A percentile compares a stretch with the other conserved stretches of the same genome.
These are phyloP conservation scores for Viridothelium virens DNA, from an alignment of 495 filamentous ascomycete species.

Conservation along the genomic window DNA sequence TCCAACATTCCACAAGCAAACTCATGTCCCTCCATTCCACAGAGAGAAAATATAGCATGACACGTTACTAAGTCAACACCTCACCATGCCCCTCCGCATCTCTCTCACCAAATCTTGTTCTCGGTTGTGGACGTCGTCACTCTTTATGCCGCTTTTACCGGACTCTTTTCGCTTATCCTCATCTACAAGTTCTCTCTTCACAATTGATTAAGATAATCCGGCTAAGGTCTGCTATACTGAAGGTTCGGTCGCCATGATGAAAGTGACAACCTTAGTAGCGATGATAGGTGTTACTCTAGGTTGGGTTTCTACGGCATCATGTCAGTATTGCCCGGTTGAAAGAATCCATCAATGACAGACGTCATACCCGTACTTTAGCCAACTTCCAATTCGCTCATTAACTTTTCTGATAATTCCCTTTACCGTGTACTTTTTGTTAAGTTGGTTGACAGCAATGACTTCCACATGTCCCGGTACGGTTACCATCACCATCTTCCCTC, in stretches of 20 bases:
- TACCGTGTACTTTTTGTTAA: background rate
- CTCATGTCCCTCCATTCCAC: constrained; percentile 5
- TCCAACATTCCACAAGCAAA: background rate
- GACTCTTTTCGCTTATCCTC: background rate
- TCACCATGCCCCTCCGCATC: background rate
- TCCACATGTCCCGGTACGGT: background rate
- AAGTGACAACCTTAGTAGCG: background rate
- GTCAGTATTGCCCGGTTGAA: background rate
- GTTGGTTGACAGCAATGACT: background rate
- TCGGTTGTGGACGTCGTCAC: background rate
- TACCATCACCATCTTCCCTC: background rate
- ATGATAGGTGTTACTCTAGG: background rate
- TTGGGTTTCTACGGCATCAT: background rate
- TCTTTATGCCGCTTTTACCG: background rate
- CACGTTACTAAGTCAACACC: constrained; percentile 1
- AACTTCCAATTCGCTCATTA: no score
- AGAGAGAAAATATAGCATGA: background rate
- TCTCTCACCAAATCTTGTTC: background rate
- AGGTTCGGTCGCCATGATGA: background rate
- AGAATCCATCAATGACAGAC: background rate
- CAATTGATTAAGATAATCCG: background rate
- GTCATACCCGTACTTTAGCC: background rate
- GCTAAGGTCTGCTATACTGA: background rate
- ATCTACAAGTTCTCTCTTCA: constrained; percentile 1
- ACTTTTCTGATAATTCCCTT: no score